Evolutionary conservation across 345 rosid species (phyloP).

Genomic region (Fremontodendron californicum): DNA sequence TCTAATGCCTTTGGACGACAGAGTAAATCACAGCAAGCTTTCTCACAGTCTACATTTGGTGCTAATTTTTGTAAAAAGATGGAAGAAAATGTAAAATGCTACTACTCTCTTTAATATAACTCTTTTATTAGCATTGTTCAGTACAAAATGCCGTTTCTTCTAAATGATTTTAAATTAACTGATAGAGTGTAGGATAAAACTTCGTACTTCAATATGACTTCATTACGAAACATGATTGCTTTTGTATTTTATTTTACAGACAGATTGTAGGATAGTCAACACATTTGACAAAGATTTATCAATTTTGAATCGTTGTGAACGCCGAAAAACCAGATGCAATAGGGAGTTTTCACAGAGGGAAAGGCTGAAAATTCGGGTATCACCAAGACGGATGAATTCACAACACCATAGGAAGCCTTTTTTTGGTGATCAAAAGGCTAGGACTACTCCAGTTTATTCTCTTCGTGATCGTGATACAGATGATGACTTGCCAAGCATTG

Average conservation of each 20-base stretch:
- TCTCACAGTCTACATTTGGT: slow-evolving; percentile 39
- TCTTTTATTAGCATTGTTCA: slow-evolving; percentile 13
- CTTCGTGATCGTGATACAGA: slow-evolving; percentile 19
- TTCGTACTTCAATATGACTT: background rate
- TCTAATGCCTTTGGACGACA: slow-evolving; percentile 34
- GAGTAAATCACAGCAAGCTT: slow-evolving; percentile 30
- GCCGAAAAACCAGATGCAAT: slow-evolving; percentile 25
- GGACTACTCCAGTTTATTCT: slow-evolving; percentile 25
- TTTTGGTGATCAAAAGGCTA: slow-evolving; percentile 17
- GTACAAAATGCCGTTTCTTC: background rate
- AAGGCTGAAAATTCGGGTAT: slow-evolving; percentile 22
- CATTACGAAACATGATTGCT: slow-evolving; percentile 5
- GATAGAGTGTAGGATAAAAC: background rate
- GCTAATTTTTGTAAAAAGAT: slow-evolving; percentile 34
- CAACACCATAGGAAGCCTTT: slow-evolving; percentile 23
- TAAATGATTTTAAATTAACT: slow-evolving; percentile 9
- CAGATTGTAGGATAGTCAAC: slow-evolving; percentile 25
- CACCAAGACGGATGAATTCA: slow-evolving; percentile 31
- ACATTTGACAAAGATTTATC: slow-evolving; percentile 38
- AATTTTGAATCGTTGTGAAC: too few relatives aligned
- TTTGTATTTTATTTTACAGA: slow-evolving; percentile 35
- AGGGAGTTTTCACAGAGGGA: slow-evolving; percentile 23
- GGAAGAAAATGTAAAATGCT: slow-evolving; percentile 47
- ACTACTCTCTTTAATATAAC: slow-evolving; percentile 10
- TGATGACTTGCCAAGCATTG: slow-evolving; percentile 17